These are phyloP conservation scores for Hemileccinum impolitum DNA, from an alignment of 768 basidiomycete species.

Conservation along the genomic window DNA sequence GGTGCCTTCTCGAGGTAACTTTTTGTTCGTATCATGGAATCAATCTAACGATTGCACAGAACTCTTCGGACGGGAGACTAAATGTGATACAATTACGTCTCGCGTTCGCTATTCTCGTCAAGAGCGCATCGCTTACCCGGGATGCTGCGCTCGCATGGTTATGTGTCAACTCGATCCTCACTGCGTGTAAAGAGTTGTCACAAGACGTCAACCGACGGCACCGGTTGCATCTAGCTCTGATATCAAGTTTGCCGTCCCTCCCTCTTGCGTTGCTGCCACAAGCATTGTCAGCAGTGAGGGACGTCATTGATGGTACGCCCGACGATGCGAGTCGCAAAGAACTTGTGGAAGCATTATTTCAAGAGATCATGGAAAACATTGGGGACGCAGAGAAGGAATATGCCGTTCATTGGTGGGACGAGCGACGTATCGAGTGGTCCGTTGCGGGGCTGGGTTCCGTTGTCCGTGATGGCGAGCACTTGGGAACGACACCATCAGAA, in stretches of 20 bases:
- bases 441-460: neutral
- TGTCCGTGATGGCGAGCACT: neutral
- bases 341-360: slow-evolving; percentile 56
- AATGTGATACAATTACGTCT: slow-evolving; percentile 64
- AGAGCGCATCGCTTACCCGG: slow-evolving; percentile 48
- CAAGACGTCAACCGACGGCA: slow-evolving; percentile 35
- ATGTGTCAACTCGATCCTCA: slow-evolving; percentile 57
- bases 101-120: slow-evolving; percentile 71
- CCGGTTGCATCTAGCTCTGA: slow-evolving; percentile 59
- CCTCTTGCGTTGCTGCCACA: slow-evolving; percentile 53
- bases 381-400: slow-evolving; percentile 69
- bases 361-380: slow-evolving; percentile 59
- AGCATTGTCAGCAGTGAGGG: slow-evolving; percentile 48
- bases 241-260: slow-evolving; percentile 64
- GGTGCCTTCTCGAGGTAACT: slow-evolving; percentile 68
- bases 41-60: slow-evolving; percentile 38
- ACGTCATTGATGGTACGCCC: slow-evolving; percentile 31
- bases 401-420: slow-evolving; percentile 73
- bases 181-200: slow-evolving; percentile 36
- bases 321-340: slow-evolving; percentile 35
- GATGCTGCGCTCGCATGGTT: slow-evolving; percentile 59
- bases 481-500: neutral
- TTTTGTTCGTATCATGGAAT: neutral
- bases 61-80: slow-evolving; percentile 58
- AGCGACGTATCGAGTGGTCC: slow-evolving; percentile 32